Evolutionary conservation across 164 flowering plant genomes (phyloP).

Genomic region (Vitis rupestris): DNA sequence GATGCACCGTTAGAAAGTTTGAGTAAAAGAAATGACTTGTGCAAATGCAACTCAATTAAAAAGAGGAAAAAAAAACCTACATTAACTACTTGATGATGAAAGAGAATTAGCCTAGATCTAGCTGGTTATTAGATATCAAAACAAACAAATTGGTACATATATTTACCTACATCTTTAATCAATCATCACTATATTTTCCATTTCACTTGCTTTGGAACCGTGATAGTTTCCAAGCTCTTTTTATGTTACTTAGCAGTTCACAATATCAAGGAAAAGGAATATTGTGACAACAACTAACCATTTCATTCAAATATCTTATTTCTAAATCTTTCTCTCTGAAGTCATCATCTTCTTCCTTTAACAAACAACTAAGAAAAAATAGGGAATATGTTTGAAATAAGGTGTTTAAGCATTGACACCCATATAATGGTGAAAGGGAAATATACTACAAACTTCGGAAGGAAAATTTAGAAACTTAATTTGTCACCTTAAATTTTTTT

Average conservation of each 20-base stretch:
- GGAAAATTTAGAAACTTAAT: background rate
- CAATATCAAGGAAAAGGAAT: background rate
- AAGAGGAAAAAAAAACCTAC: background rate
- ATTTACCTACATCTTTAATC: no score
- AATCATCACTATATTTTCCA: no score
- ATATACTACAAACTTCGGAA: no score
- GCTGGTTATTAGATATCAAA: no score
- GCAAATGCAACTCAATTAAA: background rate
- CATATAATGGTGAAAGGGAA: no score
- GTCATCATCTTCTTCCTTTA: conserved; percentile 75
- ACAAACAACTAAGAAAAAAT: conserved; percentile 50
- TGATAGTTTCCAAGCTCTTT: no score
- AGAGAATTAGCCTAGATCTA: no score
- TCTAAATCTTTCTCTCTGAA: conserved; percentile 75
- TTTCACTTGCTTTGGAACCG: no score
- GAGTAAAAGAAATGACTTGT: conserved; percentile 1
- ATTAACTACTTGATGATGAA: no score
- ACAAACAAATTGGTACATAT: no score
- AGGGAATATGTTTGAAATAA: background rate
- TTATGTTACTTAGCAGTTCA: no score
- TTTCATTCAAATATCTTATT: conserved; percentile 73
- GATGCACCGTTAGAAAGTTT: conserved; percentile 23
- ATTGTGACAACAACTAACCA: conserved; percentile 25
- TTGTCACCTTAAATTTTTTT: conserved; percentile 49
- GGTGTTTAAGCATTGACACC: no score